These are phyloP conservation scores for Floccularia luteovirens DNA, from an alignment of 768 basidiomycete species.

Conservation along the genomic window DNA sequence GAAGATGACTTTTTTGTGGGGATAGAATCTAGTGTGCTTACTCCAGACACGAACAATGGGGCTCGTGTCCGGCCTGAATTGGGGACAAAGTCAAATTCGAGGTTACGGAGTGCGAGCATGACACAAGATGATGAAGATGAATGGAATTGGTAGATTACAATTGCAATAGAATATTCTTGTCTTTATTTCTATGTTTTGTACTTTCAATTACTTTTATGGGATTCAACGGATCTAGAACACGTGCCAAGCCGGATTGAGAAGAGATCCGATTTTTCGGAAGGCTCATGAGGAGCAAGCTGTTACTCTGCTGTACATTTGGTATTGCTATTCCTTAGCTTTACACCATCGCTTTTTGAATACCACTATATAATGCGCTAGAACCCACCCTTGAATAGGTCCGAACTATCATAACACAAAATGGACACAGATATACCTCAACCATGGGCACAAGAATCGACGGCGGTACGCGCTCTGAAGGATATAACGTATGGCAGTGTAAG, in stretches of 20 bases:
- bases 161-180: too few species aligned
- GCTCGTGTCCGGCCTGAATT: not conserved
- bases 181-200: not conserved
- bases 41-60: not conserved
- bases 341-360: not conserved
- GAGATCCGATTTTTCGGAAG: too few species aligned
- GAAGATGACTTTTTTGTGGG: constrained; percentile 6
- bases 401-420: constrained; percentile 6
- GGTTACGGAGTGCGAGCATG: constrained; percentile 1
- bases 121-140: constrained; percentile 39
- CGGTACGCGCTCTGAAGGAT: constrained; percentile 31
- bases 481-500: constrained; percentile 42
- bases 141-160: constrained; percentile 57
- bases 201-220: not conserved
- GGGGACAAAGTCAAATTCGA: constrained; percentile 4
- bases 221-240: not conserved
- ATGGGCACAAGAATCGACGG: constrained; percentile 11
- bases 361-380: not conserved
- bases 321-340: not conserved
- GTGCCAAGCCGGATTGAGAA: too few species aligned
- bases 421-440: constrained; percentile 14
- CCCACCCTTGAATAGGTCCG: not conserved
- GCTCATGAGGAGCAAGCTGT: not conserved
- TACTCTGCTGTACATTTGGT: not conserved
- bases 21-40: constrained; percentile 11